phyloP scores from a whole-genome alignment of 345 rosid species.

The Populus simonii region DNA sequence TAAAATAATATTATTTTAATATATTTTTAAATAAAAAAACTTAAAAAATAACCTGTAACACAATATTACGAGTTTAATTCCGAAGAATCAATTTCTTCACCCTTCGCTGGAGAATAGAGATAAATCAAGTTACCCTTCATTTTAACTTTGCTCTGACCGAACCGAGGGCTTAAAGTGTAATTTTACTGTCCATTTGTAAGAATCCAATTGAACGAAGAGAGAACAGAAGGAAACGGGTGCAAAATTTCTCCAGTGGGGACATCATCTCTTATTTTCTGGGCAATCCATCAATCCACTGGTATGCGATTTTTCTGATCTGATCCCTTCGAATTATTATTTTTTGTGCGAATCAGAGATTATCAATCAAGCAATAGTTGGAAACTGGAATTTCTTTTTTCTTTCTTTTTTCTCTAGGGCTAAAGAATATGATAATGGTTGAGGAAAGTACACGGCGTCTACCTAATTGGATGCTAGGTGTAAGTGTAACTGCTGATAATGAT shows the following conservation, averaged over 20 bases:
- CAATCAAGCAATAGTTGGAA: neutral
- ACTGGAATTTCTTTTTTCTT: neutral
- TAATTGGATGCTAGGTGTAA: constrained; percentile 29
- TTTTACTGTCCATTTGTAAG: too few species aligned
- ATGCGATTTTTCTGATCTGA: neutral
- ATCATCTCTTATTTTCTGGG: neutral
- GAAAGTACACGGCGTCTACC: constrained; percentile 37
- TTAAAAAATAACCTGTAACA: too few species aligned
- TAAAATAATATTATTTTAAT: too few species aligned
- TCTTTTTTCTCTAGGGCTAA: neutral
- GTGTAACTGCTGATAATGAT: neutral
- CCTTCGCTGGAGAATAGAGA: too few species aligned
- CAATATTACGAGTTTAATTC: too few species aligned
- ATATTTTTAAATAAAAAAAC: too few species aligned
- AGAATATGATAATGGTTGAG: constrained; percentile 5
- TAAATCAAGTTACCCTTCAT: too few species aligned
- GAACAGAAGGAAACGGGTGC: neutral
- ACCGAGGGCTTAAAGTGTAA: too few species aligned
- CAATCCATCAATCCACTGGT: neutral
- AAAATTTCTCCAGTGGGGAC: neutral
- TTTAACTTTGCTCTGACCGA: too few species aligned
- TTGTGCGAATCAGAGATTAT: neutral
- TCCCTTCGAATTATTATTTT: neutral
- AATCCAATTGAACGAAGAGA: neutral
- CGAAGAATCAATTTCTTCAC: too few species aligned